phyloP scores from a whole-genome alignment of 2,329 filamentous ascomycete genomes.

The Aschersonia sp. region DNA sequence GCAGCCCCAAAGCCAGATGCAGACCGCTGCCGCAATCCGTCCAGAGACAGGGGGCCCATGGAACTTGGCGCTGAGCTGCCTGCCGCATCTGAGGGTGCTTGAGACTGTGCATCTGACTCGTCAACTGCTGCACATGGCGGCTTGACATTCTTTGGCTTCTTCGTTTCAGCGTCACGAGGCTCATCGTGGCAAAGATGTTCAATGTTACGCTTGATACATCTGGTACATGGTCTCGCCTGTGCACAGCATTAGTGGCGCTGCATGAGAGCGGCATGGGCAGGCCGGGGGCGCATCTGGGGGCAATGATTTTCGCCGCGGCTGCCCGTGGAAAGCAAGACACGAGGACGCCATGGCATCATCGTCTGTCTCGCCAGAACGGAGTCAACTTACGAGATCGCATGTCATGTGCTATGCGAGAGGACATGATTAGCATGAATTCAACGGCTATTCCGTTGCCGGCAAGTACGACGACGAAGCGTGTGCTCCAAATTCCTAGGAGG shows the following conservation, averaged over 20 bases:
- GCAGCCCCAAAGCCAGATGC: conserved; percentile 27
- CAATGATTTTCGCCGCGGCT: background rate
- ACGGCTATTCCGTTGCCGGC: background rate
- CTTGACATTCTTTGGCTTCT: conserved; percentile 54
- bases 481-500: too few species aligned
- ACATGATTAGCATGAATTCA: background rate
- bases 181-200: conserved; percentile 97
- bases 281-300: background rate
- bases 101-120: conserved; percentile 40
- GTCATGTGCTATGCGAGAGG: conserved; percentile 60
- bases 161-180: conserved; percentile 68
- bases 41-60: conserved; percentile 36
- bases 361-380: background rate
- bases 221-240: conserved; percentile 87
- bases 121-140: conserved; percentile 35
- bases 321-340: background rate
- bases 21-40: conserved; percentile 18
- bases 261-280: conserved; percentile 4
- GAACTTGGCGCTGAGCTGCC: conserved; percentile 40
- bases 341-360: background rate
- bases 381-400: conserved; percentile 65
- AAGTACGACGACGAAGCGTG: too few species aligned
- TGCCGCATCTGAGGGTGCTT: conserved; percentile 26
- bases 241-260: conserved; percentile 12
- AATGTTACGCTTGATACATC: conserved; percentile 97